Conservation (phyloP, 495 filamentous ascomycete genomes). For the Bacidia rubella region DNA sequence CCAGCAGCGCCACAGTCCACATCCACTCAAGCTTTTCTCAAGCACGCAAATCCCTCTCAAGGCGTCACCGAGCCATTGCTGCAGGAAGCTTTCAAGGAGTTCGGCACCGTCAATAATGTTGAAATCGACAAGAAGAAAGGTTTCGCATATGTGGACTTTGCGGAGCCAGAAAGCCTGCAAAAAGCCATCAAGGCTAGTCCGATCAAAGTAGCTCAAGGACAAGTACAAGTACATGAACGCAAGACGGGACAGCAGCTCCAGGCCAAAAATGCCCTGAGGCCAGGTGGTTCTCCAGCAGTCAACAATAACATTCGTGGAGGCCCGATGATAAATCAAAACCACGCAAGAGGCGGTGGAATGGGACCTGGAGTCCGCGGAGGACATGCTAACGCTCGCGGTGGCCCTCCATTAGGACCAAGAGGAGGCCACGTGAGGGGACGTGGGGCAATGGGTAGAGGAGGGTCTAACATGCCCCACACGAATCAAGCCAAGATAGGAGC, state of each 20-base stretch:
- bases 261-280: constrained; percentile 14
- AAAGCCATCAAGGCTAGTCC: constrained; percentile 73
- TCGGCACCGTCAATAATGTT: constrained; percentile 58
- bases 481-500: constrained; percentile 1
- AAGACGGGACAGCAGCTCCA: constrained; percentile 34
- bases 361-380: constrained; percentile 9
- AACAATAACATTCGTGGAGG: not conserved
- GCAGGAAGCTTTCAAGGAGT: constrained; percentile 52
- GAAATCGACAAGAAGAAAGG: constrained; percentile 90
- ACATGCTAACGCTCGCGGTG: constrained; percentile 3
- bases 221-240: constrained; percentile 73
- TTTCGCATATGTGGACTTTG: constrained; percentile 82
- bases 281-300: constrained; percentile 1
- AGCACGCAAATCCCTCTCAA: constrained; percentile 83
- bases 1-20: constrained; percentile 29
- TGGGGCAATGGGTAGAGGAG: constrained; percentile 15
- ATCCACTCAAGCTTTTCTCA: constrained; percentile 75
- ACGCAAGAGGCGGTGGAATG: constrained; percentile 1
- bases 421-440: constrained; percentile 16
- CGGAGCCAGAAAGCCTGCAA: constrained; percentile 50
- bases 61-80: constrained; percentile 73
- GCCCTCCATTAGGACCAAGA: constrained; percentile 9
- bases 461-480: not conserved
- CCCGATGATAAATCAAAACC: not conserved
- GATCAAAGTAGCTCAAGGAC: constrained; percentile 65